A percentile compares a stretch with the other conserved stretches of the same genome.
These are phyloP conservation scores for Musa acuminata DNA, from an alignment of 176 grass and related monocot genomes.

Conservation along the genomic window DNA sequence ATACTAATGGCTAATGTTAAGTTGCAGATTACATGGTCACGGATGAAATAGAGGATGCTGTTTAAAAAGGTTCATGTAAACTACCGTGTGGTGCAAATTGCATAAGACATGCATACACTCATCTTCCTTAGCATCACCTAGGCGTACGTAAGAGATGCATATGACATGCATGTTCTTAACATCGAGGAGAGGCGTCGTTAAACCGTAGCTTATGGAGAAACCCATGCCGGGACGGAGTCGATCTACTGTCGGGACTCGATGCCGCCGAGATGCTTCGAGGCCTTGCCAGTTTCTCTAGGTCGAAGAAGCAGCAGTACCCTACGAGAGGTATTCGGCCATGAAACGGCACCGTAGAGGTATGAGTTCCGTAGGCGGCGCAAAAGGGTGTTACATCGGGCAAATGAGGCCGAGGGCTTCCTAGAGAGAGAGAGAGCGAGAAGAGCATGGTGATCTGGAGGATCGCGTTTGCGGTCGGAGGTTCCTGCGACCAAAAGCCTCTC, in stretches of 20 bases:
- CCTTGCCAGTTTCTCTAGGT: not conserved
- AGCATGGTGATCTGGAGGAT: not conserved
- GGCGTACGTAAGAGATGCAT: no score
- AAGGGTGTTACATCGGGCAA: not conserved
- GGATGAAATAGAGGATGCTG: no score
- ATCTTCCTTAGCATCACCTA: no score
- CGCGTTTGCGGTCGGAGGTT: no score
- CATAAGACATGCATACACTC: no score
- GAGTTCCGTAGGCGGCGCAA: no score
- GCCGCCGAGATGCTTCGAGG: not conserved
- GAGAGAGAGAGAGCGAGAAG: not conserved
- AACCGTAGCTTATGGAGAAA: not conserved
- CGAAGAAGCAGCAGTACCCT: not conserved
- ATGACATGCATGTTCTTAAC: not conserved
- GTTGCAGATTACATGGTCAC: no score
- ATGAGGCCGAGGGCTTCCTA: not conserved
- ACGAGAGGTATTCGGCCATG: not conserved
- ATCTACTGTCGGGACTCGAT: no score
- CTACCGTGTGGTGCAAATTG: no score
- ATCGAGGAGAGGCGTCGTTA: not conserved
- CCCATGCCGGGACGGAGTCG: not conserved
- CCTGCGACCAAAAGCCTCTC: no score
- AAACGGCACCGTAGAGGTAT: not conserved
- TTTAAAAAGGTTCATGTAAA: no score
- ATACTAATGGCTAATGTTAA: no score